Evolutionary conservation across 2,329 filamentous ascomycete genomes (phyloP).

Genomic region (Alternaria arborescens): DNA sequence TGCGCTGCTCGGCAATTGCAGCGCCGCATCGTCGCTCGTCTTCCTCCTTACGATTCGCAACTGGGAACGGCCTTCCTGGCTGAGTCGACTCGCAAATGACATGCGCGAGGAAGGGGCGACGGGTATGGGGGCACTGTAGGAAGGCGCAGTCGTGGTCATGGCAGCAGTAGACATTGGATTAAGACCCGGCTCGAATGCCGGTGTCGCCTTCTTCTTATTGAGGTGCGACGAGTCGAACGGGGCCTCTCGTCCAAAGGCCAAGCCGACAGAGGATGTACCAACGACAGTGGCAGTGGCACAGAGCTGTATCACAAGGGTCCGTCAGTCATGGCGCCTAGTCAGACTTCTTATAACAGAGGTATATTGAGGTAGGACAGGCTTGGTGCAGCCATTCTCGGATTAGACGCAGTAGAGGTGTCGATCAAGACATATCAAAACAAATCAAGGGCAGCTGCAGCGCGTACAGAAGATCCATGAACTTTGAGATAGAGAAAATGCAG

Average conservation of each 20-base stretch:
- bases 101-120: slow-evolving; percentile 36
- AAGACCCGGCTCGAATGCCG: slow-evolving; percentile 42
- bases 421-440: slow-evolving; percentile 42
- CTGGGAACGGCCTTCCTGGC: slow-evolving; percentile 42
- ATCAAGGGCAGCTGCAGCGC: slow-evolving; percentile 34
- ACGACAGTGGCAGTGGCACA: slow-evolving; percentile 69
- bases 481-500: slow-evolving; percentile 27
- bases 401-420: slow-evolving; percentile 28
- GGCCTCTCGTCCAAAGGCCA: slow-evolving; percentile 64
- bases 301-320: slow-evolving; percentile 58
- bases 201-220: slow-evolving; percentile 52
- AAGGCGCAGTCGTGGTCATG: slow-evolving; percentile 33
- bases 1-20: slow-evolving; percentile 27
- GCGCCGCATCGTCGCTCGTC: slow-evolving; percentile 39
- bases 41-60: slow-evolving; percentile 46
- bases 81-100: slow-evolving; percentile 35
- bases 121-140: slow-evolving; percentile 36
- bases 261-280: slow-evolving; percentile 67
- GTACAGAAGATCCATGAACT: slow-evolving; percentile 15
- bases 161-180: slow-evolving; percentile 41
- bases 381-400: slow-evolving; percentile 36
- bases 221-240: slow-evolving; percentile 44
- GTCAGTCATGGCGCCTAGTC: slow-evolving; percentile 48
- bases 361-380: slow-evolving; percentile 37
- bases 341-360: slow-evolving; percentile 29